These are phyloP conservation scores for Steccherinum ochraceum DNA, from an alignment of 768 basidiomycete genomes.

Conservation along the genomic window DNA sequence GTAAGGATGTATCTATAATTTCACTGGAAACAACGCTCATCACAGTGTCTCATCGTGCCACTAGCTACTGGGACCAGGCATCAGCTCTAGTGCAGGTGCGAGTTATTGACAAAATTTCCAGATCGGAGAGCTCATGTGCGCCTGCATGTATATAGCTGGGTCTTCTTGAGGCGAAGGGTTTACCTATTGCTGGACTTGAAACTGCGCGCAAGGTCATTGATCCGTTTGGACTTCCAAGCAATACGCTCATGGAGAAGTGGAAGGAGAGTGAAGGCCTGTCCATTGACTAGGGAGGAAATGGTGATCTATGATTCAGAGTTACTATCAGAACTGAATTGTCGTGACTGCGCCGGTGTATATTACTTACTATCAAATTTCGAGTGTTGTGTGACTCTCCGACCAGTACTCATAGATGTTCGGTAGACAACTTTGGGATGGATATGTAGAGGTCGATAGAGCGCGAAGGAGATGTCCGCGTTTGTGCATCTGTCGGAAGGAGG, in stretches of 20 bases:
- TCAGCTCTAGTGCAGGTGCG: slow-evolving; percentile 34
- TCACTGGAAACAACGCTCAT: background rate
- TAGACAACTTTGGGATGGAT: too few species aligned
- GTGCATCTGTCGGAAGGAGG: too few species aligned
- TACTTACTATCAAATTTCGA: too few species aligned
- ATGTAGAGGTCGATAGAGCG: too few species aligned
- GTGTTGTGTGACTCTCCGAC: too few species aligned
- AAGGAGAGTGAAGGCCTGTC: slow-evolving; percentile 29
- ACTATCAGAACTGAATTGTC: too few species aligned
- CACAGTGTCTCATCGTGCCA: background rate
- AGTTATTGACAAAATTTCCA: background rate
- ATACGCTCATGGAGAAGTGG: slow-evolving; percentile 31
- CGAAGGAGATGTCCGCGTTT: too few species aligned
- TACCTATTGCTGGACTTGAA: slow-evolving; percentile 36
- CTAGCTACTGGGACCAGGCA: slow-evolving; percentile 48
- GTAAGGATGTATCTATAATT: slow-evolving; percentile 12
- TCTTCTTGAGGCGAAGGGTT: slow-evolving; percentile 23
- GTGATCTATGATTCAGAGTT: too few species aligned
- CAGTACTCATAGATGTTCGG: too few species aligned
- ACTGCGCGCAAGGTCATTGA: slow-evolving; percentile 34
- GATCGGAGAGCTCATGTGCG: too few species aligned
- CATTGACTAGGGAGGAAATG: slow-evolving; percentile 14
- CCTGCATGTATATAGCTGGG: slow-evolving; percentile 31
- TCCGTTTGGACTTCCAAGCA: slow-evolving; percentile 35
- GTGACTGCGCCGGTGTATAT: too few species aligned